Evolutionary conservation across 306 rosid species (phyloP), one percentile per base, ranked within the genome.

Genomic region (Cucumis melo): DNA sequence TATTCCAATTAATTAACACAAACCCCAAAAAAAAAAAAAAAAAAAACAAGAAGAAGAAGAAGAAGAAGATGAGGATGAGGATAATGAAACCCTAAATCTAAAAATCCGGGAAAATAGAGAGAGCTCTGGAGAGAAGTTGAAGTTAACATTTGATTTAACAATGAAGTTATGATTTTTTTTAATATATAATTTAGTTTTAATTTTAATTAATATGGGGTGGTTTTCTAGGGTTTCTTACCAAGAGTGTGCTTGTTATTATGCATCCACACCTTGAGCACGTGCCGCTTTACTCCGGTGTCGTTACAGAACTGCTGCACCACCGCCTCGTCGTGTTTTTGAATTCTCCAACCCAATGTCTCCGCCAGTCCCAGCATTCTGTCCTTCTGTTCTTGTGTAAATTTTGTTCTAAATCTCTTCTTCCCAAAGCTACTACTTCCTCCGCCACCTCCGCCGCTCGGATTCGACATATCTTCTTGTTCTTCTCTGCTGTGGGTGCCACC

Each of bases 211-310:
- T 51, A 0, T 16, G 56, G 53, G 53, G 53, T 12, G 23, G 36
- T 32, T 32, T 32, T 32, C 65, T 80, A 77, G 97, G 98, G 96
- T 88, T 94, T 91, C 94, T 94, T 94, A 85, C 98, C 97, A 15
- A 91, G 93, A 53, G 98, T 94, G 89, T 90, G 97, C 84, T 94
- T 94, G 97, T 94, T 94, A 87, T 94, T 94, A 82, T 94, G 98
- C 97, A 94, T 91, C 98, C 98, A 94, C 58, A 94, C 98, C 87
- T 94, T 94, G 54, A 94, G 97, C 53, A 94, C 98, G 17, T 91
- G 94, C 56, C 98, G 97, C 81, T 86, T 86, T 0, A 94, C 89
- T 0, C 98, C 98, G 3, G 91, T 89, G 14, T 91, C 97, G 71
- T 87, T 77, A 36, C 98, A 94, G 80, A 94, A 94, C 20, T 87